phyloP scores from a whole-genome alignment of 2,329 filamentous ascomycete species.

The Talaromyces atroroseus region DNA sequence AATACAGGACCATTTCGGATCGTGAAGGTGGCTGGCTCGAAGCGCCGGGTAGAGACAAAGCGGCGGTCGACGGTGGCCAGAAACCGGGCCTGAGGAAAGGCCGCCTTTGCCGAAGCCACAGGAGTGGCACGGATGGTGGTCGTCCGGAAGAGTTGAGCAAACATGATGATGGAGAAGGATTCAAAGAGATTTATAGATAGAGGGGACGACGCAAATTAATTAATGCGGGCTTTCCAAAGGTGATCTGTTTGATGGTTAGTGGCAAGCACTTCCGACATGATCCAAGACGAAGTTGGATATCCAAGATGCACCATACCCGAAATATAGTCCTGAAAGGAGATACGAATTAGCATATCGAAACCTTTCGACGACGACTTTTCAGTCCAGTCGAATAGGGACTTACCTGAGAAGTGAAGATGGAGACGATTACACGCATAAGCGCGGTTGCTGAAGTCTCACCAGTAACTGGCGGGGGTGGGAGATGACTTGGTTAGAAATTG shows the following conservation, averaged over 20 bases:
- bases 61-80: slow-evolving; percentile 63
- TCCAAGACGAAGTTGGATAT: not conserved
- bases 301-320: slow-evolving; percentile 44
- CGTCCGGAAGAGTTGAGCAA: slow-evolving; percentile 51
- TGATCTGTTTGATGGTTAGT: slow-evolving; percentile 46
- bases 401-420: slow-evolving; percentile 84
- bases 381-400: slow-evolving; percentile 21
- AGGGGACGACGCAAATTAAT: slow-evolving; percentile 50
- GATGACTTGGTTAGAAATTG: not conserved
- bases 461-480: slow-evolving; percentile 19
- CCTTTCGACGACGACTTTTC: not conserved
- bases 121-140: slow-evolving; percentile 44
- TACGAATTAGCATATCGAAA: slow-evolving; percentile 12
- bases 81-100: slow-evolving; percentile 37
- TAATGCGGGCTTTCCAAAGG: slow-evolving; percentile 63
- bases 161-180: slow-evolving; percentile 40
- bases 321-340: slow-evolving; percentile 55
- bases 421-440: slow-evolving; percentile 81
- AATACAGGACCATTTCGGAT: slow-evolving; percentile 95
- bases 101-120: slow-evolving; percentile 35
- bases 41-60: slow-evolving; percentile 65
- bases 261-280: not conserved
- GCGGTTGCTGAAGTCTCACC: slow-evolving; percentile 45
- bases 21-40: slow-evolving; percentile 84
- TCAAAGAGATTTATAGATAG: slow-evolving; percentile 18